Evolutionary conservation across 371 early-diverging fungal genomes (phyloP).

Genomic region (Mortierella sp.): DNA sequence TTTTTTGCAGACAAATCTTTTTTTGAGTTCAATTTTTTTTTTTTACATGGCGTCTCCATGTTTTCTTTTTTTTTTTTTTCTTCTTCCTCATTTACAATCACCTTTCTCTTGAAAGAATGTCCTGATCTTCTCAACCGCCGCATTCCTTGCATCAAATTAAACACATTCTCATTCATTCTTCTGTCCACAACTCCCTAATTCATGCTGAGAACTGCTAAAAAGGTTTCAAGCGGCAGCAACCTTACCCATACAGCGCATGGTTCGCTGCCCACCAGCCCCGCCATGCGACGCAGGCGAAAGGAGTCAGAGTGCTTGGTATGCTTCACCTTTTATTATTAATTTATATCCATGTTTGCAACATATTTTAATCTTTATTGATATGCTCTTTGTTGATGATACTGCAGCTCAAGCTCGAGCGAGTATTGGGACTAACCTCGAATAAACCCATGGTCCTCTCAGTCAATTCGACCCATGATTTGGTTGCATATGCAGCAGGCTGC

Average conservation of each 20-base stretch:
- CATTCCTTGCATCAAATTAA: neutral
- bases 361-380: neutral
- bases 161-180: neutral
- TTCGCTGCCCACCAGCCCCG: slow-evolving; percentile 21
- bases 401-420: slow-evolving; percentile 73
- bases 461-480: slow-evolving; percentile 66
- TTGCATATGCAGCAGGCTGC: slow-evolving; percentile 85
- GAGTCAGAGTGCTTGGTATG: slow-evolving; percentile 39
- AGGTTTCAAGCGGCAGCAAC: neutral
- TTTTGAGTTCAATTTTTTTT: too few species aligned
- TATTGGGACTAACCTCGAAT: slow-evolving; percentile 73
- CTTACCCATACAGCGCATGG: slow-evolving; percentile 1
- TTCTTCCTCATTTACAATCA: too few species aligned
- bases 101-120: neutral
- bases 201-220: slow-evolving; percentile 25
- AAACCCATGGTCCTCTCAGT: slow-evolving; percentile 70
- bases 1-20: too few species aligned
- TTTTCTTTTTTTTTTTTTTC: too few species aligned
- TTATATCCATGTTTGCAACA: neutral
- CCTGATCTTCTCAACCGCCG: neutral
- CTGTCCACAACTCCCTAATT: neutral
- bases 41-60: too few species aligned
- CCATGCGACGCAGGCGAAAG: slow-evolving; percentile 49
- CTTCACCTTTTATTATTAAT: neutral
- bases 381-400: neutral